Conservation (phyloP, 257 asterid genomes). For the Solanum gandarillasii region DNA sequence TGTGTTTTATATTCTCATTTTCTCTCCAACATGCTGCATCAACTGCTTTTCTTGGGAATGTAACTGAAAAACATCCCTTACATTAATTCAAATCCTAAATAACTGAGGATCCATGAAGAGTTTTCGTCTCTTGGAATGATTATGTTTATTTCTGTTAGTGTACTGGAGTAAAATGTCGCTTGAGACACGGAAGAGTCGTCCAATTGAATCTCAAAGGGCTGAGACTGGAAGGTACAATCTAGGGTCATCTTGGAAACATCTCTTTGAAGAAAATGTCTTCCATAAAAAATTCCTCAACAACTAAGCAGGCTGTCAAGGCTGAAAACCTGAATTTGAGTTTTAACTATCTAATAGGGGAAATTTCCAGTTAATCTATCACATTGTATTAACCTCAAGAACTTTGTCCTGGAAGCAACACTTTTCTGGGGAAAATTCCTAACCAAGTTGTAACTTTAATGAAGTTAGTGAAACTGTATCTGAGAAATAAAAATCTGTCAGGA, state of each 20-base stretch:
- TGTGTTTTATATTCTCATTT: no score
- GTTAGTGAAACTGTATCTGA: no score
- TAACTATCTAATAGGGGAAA: conserved; percentile 19
- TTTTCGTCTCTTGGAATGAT: no score
- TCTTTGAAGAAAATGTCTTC: conserved; percentile 17
- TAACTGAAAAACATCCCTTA: no score
- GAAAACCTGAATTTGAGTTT: conserved; percentile 20
- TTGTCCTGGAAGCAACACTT: background rate
- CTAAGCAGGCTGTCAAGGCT: conserved; percentile 12
- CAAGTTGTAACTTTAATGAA: no score
- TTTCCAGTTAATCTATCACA: conserved; percentile 20
- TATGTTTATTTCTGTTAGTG: conserved; percentile 23
- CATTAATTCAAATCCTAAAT: no score
- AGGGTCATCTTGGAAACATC: conserved; percentile 3
- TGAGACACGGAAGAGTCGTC: conserved; percentile 4
- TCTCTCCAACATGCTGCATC: background rate
- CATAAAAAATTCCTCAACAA: background rate
- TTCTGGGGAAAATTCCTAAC: no score
- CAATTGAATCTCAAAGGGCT: background rate
- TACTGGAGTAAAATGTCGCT: conserved; percentile 22
- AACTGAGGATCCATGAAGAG: no score
- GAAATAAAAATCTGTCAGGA: no score
- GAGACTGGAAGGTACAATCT: conserved; percentile 17
- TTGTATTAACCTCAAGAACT: conserved; percentile 13
- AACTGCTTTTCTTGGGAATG: no score